These are phyloP conservation scores for Aspergillus hiratsukae DNA, from an alignment of 2,329 filamentous ascomycete genomes.

Conservation along the genomic window DNA sequence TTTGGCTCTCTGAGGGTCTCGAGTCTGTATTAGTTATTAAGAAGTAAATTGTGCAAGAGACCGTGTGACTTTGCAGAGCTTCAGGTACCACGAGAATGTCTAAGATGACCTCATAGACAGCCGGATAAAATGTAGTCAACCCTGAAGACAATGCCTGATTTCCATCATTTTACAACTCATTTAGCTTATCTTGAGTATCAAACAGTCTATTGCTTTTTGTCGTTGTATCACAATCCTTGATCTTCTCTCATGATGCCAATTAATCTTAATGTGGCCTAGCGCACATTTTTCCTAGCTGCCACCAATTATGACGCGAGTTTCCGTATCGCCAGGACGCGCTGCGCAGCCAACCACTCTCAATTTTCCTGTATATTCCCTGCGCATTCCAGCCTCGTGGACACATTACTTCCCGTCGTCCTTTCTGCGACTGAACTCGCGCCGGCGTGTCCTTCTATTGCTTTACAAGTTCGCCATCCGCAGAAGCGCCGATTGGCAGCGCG, in stretches of 20 bases:
- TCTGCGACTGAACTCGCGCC: background rate
- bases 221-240: background rate
- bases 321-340: background rate
- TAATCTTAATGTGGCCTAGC: constrained; percentile 26
- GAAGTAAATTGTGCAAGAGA: background rate
- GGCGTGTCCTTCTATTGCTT: background rate
- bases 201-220: background rate
- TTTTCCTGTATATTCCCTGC: background rate
- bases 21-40: background rate
- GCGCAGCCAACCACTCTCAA: background rate
- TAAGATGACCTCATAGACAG: background rate
- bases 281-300: constrained; percentile 12
- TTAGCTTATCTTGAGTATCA: background rate
- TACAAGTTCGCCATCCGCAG: background rate
- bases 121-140: background rate
- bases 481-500: background rate
- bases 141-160: background rate
- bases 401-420: background rate
- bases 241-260: constrained; percentile 13
- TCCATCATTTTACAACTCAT: background rate
- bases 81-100: background rate
- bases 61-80: background rate
- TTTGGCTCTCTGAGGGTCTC: background rate
- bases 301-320: constrained; percentile 6
- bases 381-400: background rate